Conservation (phyloP, 768 basidiomycete genomes). For the Tylopilus balloui region DNA sequence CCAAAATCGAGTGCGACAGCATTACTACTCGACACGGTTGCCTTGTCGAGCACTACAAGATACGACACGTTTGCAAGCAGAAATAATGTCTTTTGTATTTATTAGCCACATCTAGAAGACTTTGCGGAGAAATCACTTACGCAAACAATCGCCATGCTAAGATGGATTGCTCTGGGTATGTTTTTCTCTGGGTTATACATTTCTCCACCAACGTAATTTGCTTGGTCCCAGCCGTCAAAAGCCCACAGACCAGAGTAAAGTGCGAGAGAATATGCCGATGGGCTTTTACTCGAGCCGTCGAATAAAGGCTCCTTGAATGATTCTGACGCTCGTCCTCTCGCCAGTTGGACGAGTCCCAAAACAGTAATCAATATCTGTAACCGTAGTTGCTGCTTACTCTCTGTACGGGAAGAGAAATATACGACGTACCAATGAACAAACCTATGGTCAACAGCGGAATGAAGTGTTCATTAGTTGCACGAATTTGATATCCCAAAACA, state of each 20-base stretch:
- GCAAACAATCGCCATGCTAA: constrained; percentile 81
- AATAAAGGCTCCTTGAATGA: constrained; percentile 71
- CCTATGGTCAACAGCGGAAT: constrained; percentile 31
- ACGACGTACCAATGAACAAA: constrained; percentile 58
- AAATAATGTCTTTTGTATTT: constrained; percentile 56
- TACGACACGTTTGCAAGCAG: constrained; percentile 83
- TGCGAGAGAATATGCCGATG: constrained; percentile 87
- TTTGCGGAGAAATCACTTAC: constrained; percentile 37
- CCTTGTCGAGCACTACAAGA: constrained; percentile 87
- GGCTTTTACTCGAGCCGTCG: constrained; percentile 65
- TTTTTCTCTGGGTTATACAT: constrained; percentile 79
- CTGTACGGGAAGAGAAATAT: neutral
- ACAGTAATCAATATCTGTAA: constrained; percentile 64
- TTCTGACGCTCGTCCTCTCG: constrained; percentile 62
- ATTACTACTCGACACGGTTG: constrained; percentile 70
- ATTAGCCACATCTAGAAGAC: neutral
- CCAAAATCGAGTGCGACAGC: constrained; percentile 93
- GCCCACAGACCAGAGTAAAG: constrained; percentile 95
- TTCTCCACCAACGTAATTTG: constrained; percentile 88
- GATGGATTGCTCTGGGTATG: constrained; percentile 84
- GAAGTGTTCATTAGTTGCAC: neutral
- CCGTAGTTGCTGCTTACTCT: neutral
- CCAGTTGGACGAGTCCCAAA: constrained; percentile 74
- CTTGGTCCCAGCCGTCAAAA: constrained; percentile 95
- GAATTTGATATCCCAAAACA: neutral